These are phyloP conservation scores for Ophiocordyceps polyrhachis-furcata DNA, from an alignment of 2,329 filamentous ascomycete species.

Conservation along the genomic window DNA sequence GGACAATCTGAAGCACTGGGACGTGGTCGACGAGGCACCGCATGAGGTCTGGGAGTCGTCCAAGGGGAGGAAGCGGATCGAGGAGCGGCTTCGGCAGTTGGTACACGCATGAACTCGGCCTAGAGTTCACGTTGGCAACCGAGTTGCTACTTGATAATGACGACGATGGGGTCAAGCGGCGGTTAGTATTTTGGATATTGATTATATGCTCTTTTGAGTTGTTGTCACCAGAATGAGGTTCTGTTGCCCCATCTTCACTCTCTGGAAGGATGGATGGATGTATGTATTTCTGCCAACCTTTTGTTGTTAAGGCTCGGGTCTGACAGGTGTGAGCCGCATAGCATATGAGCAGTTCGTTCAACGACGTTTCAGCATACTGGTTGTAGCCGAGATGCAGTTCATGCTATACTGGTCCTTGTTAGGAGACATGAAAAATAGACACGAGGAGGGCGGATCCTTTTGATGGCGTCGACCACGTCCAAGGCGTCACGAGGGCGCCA, in stretches of 20 bases:
- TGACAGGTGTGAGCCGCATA: neutral
- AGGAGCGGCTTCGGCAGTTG: constrained; percentile 57
- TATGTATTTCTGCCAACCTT: neutral
- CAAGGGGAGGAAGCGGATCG: constrained; percentile 55
- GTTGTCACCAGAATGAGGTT: neutral
- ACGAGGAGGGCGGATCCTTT: too few relatives aligned
- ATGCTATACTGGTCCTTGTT: too few relatives aligned
- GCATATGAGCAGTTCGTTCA: neutral
- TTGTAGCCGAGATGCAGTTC: too few relatives aligned
- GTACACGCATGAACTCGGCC: constrained; percentile 20
- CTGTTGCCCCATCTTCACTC: neutral
- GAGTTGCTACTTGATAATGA: neutral
- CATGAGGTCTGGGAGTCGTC: constrained; percentile 70
- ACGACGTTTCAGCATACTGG: neutral
- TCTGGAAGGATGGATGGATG: too few relatives aligned
- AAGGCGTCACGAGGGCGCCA: too few relatives aligned
- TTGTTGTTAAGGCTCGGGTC: neutral
- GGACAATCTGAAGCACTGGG: constrained; percentile 62
- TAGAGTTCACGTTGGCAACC: neutral
- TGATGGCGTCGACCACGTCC: too few relatives aligned
- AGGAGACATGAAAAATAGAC: too few relatives aligned
- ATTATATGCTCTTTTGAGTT: neutral
- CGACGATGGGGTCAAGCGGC: neutral
- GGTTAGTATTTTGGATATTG: neutral
- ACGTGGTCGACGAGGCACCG: constrained; percentile 67